Conservation (phyloP, 2,329 filamentous ascomycete genomes). For the Blastomyces gilchristii region DNA sequence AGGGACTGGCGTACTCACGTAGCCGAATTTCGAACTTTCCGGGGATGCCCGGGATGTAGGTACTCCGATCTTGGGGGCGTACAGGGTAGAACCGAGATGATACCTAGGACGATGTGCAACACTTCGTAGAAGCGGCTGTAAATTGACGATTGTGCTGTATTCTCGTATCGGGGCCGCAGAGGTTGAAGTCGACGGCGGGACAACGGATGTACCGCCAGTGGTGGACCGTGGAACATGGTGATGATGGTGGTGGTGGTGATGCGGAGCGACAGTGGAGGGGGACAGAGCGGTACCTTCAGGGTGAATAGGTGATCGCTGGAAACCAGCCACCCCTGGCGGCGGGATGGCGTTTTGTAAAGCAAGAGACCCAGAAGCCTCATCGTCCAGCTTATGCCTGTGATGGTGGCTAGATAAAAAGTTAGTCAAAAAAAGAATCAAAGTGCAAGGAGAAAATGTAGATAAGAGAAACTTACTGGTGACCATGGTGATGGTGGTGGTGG, state of each 20-base stretch:
- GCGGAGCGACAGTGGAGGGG: slow-evolving; percentile 20
- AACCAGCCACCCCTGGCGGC: neutral
- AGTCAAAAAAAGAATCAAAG: neutral
- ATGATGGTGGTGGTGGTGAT: slow-evolving; percentile 39
- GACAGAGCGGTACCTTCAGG: slow-evolving; percentile 18
- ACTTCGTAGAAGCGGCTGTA: slow-evolving; percentile 60
- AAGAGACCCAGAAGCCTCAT: slow-evolving; percentile 31
- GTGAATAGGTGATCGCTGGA: slow-evolving; percentile 23
- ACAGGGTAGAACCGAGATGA: slow-evolving; percentile 77
- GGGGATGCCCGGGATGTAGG: slow-evolving; percentile 32
- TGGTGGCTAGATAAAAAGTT: slow-evolving; percentile 31
- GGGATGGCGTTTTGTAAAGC: neutral
- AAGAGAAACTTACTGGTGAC: slow-evolving; percentile 41
- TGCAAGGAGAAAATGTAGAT: neutral
- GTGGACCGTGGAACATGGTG: slow-evolving; percentile 24
- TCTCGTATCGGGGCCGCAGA: slow-evolving; percentile 36
- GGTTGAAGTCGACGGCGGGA: slow-evolving; percentile 15
- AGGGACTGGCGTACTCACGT: slow-evolving; percentile 54
- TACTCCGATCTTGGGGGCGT: slow-evolving; percentile 54
- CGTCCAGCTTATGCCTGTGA: slow-evolving; percentile 45
- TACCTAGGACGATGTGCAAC: slow-evolving; percentile 60
- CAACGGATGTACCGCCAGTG: slow-evolving; percentile 18
- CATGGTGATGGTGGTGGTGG: slow-evolving; percentile 54
- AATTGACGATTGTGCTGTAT: slow-evolving; percentile 57
- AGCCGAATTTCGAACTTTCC: slow-evolving; percentile 48